These are phyloP conservation scores for Phyllachora maydis DNA, from an alignment of 2,329 filamentous ascomycete species.

Conservation along the genomic window DNA sequence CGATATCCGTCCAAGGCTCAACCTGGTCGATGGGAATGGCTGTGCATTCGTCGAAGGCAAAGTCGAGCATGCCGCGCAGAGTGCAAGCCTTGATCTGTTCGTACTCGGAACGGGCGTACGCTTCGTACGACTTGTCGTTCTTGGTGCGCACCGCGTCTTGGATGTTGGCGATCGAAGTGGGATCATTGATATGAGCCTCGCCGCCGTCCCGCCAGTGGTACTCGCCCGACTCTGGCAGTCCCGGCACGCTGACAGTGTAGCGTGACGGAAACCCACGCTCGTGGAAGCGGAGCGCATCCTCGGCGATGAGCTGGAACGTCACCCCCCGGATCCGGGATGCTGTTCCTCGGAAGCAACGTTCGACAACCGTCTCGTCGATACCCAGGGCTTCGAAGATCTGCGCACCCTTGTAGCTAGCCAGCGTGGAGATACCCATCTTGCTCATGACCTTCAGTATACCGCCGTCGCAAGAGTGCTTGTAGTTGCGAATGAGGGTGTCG, in stretches of 20 bases:
- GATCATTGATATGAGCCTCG: conserved; percentile 88
- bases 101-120: conserved; percentile 81
- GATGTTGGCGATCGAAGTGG: conserved; percentile 85
- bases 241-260: conserved; percentile 54
- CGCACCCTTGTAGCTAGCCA: conserved; percentile 92
- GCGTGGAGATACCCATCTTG: conserved; percentile 97
- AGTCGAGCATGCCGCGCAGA: conserved; percentile 81
- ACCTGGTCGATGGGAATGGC: conserved; percentile 91
- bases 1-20: conserved; percentile 95
- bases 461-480: conserved; percentile 90
- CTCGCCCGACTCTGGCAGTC: conserved; percentile 79
- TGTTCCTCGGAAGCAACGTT: conserved; percentile 86
- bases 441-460: conserved; percentile 98
- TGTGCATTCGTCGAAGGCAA: conserved; percentile 74
- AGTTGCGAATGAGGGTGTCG: conserved; percentile 76
- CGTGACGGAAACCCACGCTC: conserved; percentile 80
- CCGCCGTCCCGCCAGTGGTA: conserved; percentile 98
- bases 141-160: conserved; percentile 92
- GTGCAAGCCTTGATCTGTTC: conserved; percentile 96
- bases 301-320: conserved; percentile 82
- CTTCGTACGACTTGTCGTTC: conserved; percentile 97
- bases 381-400: conserved; percentile 96
- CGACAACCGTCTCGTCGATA: conserved; percentile 78
- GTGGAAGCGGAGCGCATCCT: conserved; percentile 87
- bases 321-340: conserved; percentile 87